Base-by-base conservation (phyloP, 2,329 filamentous ascomycete genomes). In the Macrophomina phaseolina region DNA sequence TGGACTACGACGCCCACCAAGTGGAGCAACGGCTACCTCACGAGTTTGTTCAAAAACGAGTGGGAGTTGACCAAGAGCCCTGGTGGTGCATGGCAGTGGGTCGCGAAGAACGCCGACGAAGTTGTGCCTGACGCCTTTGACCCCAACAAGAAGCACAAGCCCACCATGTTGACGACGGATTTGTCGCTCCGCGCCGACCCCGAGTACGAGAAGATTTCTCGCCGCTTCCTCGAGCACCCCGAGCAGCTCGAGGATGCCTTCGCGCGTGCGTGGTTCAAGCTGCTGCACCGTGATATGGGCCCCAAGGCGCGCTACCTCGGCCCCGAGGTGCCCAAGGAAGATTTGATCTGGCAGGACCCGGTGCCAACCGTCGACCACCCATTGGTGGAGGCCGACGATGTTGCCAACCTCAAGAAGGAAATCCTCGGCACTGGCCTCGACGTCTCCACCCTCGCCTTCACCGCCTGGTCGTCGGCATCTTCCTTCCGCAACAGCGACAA, bases 241-340 rank as follows among this genome's bases (percentile, higher is more conserved):
- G 84, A 90, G 53, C 80, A 91, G 82, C 84, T 93, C 46, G 84
- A 84, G 64, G 87, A 92, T 68, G 88, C 86, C 8, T 94, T 93
- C 74, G 83, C 85, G 28, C 86, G 87, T 60, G 91, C 91, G 14
- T 94, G 91, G 91, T 94, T 92, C 86, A 93, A 94, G 87, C 86
- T 94, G 49, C 83, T 91, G 40, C 91, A 94, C 82, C 90, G 91
- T 81, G 91, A 93, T 77, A 86, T 94, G 81, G 91, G 91, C 16
- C 91, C 91, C 51, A 82, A 86, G 64, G 76, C 84, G 30, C 90
- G 89, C 75, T 93, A 91, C 83, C 74, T 93, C 55, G 91, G 91
- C 36, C 91, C 91, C 1, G 91, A 94, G 79, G 83, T 92, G 18
- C 90, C 91, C 56, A 81, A 83, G 64, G 89, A 93, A 82, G 82